Evolutionary conservation across 257 asterid species (phyloP), one percentile per base, ranked within the genome.

Genomic region (Haberlea rhodopensis): DNA sequence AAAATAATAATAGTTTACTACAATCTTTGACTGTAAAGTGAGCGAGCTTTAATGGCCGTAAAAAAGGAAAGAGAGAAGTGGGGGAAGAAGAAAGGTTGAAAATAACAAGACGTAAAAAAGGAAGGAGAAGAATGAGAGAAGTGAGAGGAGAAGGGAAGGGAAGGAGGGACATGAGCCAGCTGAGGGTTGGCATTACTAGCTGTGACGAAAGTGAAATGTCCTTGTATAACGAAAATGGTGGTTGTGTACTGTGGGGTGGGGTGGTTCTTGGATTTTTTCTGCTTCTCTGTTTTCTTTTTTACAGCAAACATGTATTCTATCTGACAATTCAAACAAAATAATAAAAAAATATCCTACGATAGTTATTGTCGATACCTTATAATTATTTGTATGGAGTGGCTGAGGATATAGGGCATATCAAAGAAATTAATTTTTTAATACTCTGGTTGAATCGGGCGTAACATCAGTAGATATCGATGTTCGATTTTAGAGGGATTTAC

Each of bases 41-140:
- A 10, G 60, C 16, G 34, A 62, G 73, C 32, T 29, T 37, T 43
- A 54, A 57, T 52, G 26, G 61, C 21, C 46, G 54, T 43, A 61
- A 48, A 48, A 56, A 67, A 64, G 3, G 15, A 49, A 37, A 34
- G 40, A 72, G 51, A 18, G 65, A 29, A 63, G 68, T 49, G 68
- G 7, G 22, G 53, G 74, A 62, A 57, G 58, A n/a, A n/a, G n/a
- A n/a, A n/a, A n/a, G n/a, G n/a, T 46, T 88, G 95, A 85, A 82
- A 88, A 71, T 73, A 87, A 87, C 97, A 79, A 76, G 82, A 79
- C 96, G 58, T 53, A 27, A 22, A 54, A 81, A 76, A 66, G 78
- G 67, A 74, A 81, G 75, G 73, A 78, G 40, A 72, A 66, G 69
- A 65, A 67, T 27, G 61, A 57, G 65, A 69, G 62, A 75, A 75